Evolutionary conservation across 2,329 filamentous ascomycete genomes (phyloP).

Genomic region (Diplodia scrobiculata): DNA sequence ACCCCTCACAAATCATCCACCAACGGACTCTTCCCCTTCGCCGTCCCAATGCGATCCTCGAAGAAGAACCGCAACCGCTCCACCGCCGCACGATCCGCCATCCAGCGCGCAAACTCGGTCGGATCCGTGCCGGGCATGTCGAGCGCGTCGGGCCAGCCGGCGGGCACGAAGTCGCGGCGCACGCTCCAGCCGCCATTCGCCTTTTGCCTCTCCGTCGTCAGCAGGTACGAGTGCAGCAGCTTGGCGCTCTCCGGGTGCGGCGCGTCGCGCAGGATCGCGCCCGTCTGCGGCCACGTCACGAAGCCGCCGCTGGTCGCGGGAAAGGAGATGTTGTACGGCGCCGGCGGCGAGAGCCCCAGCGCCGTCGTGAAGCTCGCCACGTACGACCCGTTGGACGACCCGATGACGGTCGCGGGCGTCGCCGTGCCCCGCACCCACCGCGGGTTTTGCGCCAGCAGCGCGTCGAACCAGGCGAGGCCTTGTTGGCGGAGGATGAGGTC

Average conservation of each 20-base stretch:
- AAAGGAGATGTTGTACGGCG: conserved; percentile 32
- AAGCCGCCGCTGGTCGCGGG: conserved; percentile 47
- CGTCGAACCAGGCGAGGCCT: conserved; percentile 53
- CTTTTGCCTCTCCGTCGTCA: conserved; percentile 49
- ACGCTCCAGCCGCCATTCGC: conserved; percentile 42
- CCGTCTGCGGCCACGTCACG: conserved; percentile 54
- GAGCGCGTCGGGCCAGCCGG: conserved; percentile 38
- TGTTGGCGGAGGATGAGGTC: conserved; percentile 41
- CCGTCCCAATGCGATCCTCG: conserved; percentile 48
- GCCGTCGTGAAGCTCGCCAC: conserved; percentile 33
- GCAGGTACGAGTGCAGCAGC: conserved; percentile 53
- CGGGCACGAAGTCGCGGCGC: conserved; percentile 42
- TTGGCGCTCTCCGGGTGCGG: conserved; percentile 57
- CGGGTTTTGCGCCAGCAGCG: conserved; percentile 53
- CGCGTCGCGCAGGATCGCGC: conserved; percentile 53
- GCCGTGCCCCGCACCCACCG: conserved; percentile 57
- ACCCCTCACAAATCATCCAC: conserved; percentile 34
- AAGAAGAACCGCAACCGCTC: conserved; percentile 50
- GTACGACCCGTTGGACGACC: conserved; percentile 34
- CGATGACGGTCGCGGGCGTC: conserved; percentile 47
- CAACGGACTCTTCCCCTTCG: conserved; percentile 50
- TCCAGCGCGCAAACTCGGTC: conserved; percentile 47
- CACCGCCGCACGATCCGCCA: conserved; percentile 48
- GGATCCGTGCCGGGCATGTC: conserved; percentile 44
- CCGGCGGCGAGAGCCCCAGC: conserved; percentile 11